Evolutionary conservation across 148 eudicot genomes (phyloP), one percentile per base, ranked within the genome.

Genomic region (Nepenthes mirabilis): DNA sequence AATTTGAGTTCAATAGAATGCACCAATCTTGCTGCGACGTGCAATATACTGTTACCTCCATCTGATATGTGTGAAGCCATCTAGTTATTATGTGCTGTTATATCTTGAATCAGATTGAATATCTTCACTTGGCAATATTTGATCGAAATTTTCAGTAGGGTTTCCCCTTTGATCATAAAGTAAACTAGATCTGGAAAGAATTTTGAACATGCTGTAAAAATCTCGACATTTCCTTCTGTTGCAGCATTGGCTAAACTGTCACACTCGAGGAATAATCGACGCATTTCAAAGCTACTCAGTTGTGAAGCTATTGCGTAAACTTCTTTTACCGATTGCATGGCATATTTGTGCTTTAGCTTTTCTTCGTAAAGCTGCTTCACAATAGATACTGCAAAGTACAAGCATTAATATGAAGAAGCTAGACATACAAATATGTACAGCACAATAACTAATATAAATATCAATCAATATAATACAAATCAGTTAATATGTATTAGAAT

Each of bases 321-420:
- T 43, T 43, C 61, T 14, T 58, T 58, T 14, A 58, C 32, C 48
- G 40, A 58, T 3, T 23, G 49, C 3, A 58, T 10, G 5, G 61
- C 61, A 43, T 58, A 58, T 43, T 58, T 58, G 50, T 58, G 61
- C 50, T 58, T 58, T 43, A 34, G 45, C 61, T 58, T 58, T 14
- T 58, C 61, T 7, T 58, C 61, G 23, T 58, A 40, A 58, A 58
- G 32, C 14, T 48, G 33, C 11, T 58, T 43, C 33, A 58, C 2
- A 34, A 34, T 48, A 32, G 61, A 48, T 32, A 58, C 61, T 58
- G 34, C 32, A 58, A 58, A 40, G 6, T 3, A 40, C 6, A 40
- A 23, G 23, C 23, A 23, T 23, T 23, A 23, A 23, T 23, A 23
- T 23, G 23, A 23, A 23, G 23, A 23, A 23, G 23, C 23, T 23